Conservation (phyloP, 495 filamentous ascomycete species). For the Glarea lozoyensis region DNA sequence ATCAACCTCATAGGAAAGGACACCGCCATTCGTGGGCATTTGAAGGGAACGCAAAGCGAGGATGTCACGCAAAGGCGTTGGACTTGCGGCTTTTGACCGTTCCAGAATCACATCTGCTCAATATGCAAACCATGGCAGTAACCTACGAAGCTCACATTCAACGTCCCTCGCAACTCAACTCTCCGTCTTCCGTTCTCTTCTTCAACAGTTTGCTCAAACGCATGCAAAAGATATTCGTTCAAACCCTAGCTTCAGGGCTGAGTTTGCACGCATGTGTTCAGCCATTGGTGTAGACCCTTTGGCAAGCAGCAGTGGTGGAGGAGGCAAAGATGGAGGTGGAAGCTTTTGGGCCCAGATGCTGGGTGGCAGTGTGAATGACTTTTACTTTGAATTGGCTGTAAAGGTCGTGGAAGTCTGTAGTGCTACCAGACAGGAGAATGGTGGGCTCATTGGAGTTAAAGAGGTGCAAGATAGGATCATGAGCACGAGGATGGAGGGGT, state of each 20-base stretch:
- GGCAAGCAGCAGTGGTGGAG: conserved; percentile 52
- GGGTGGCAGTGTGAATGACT: conserved; percentile 88
- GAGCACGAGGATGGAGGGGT: conserved; percentile 64
- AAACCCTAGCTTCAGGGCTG: conserved; percentile 86
- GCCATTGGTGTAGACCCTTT: conserved; percentile 94
- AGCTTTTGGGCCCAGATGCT: conserved; percentile 91
- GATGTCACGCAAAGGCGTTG: conserved; percentile 66
- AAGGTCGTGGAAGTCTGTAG: conserved; percentile 89
- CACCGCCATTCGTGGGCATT: too few species aligned
- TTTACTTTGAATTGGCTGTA: conserved; percentile 94
- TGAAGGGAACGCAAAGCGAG: too few species aligned
- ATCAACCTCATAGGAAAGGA: too few species aligned
- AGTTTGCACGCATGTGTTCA: conserved; percentile 97
- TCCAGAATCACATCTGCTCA: conserved; percentile 69
- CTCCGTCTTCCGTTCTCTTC: conserved; percentile 85
- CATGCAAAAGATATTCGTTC: conserved; percentile 93
- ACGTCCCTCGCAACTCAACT: conserved; percentile 84
- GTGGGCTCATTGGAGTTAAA: conserved; percentile 75
- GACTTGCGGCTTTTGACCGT: conserved; percentile 85
- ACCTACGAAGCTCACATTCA: conserved; percentile 71
- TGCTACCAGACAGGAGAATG: conserved; percentile 81
- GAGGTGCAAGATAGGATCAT: conserved; percentile 70
- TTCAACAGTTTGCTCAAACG: conserved; percentile 89
- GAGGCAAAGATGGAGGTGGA: conserved; percentile 33
- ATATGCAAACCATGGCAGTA: conserved; percentile 80